Percentiles rank a stretch among this genome's conserved stretches.
Conservation (phyloP, 2,329 filamentous ascomycete species). For the Curvularia sp. region DNA sequence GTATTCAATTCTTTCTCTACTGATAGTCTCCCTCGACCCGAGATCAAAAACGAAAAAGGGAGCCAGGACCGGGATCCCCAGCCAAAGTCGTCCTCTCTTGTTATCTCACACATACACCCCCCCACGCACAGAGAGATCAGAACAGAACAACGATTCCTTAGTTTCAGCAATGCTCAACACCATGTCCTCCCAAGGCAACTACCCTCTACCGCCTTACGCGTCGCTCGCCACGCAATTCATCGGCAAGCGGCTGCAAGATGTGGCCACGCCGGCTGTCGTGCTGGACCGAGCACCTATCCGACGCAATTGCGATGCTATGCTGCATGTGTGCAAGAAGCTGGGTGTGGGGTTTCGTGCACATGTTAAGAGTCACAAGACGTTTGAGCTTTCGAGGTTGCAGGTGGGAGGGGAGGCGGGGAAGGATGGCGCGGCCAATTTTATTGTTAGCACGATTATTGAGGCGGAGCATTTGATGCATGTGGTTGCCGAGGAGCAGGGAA, state of each 20-base stretch:
- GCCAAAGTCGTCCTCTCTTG: neutral
- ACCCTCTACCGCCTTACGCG: conserved; percentile 25
- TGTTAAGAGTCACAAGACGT: conserved; percentile 85
- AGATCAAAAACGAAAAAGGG: neutral
- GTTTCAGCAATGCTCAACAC: neutral
- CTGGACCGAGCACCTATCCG: conserved; percentile 72
- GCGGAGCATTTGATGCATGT: conserved; percentile 71
- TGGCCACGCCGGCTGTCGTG: conserved; percentile 72
- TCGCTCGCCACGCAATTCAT: conserved; percentile 55
- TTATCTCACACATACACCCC: neutral
- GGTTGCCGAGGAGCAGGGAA: conserved; percentile 63
- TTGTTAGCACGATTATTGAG: conserved; percentile 78
- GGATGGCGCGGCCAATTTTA: conserved; percentile 62
- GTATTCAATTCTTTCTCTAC: neutral
- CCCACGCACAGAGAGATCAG: neutral
- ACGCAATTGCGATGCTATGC: conserved; percentile 75
- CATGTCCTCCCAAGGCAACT: conserved; percentile 10
- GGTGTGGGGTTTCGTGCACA: conserved; percentile 75
- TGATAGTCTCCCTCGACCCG: neutral
- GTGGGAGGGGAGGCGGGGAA: conserved; percentile 69
- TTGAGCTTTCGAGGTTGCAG: conserved; percentile 71
- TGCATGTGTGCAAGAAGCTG: conserved; percentile 66
- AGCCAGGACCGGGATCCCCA: neutral
- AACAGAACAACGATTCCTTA: neutral
- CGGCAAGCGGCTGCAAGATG: conserved; percentile 65